Base-by-base conservation (phyloP, 768 basidiomycete genomes). In the Amanita brunnescens region DNA sequence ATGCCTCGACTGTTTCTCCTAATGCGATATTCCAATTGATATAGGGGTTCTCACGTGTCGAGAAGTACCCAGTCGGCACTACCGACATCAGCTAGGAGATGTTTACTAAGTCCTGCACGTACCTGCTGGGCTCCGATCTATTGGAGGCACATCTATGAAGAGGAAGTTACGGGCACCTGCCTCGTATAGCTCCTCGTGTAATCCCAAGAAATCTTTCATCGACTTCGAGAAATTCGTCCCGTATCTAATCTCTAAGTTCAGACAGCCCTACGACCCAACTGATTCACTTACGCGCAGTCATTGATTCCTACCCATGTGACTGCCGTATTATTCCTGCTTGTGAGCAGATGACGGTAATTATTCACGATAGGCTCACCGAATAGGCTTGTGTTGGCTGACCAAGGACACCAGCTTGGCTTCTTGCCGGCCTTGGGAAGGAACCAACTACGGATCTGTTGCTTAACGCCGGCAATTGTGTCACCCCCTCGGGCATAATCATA, bases 241-340 rank as follows among this genome's bases (percentile, higher is more conserved):
- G 30, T 54, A 59, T 4, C 67, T 65, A 23, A 55, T 16, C 29
- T 14, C 2, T 47, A 13, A 26, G 9, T 43, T 16, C 23, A 20
- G 8, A 45, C n/a, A 40, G 9, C 10, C 16, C 9, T 14, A 21
- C 9, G 9, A 24, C 23, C 29, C 5, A 35, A 8, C 9, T 21
- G 23, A 32, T 37, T 21, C 14, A 55, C 72, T 45, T 60, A 79
- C 78, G 70, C 77, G 69, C 76, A 75, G 63, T 84, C 83, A 52
- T 85, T 85, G 51, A 84, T 83, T 2, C 83, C 83, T 43, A 82
- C 67, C 79, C 80, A 84, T 2, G 77, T 80, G 5, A 80, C 81
- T 83, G 50, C 45, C 32, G 42, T 23, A 30, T 29, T 24, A 37
- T 49, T 23, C 45, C 32, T 14, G n/a, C 42, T 26, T 18, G 21